phyloP scores from a whole-genome alignment of 768 basidiomycete species.

The Hericium alpestre region DNA sequence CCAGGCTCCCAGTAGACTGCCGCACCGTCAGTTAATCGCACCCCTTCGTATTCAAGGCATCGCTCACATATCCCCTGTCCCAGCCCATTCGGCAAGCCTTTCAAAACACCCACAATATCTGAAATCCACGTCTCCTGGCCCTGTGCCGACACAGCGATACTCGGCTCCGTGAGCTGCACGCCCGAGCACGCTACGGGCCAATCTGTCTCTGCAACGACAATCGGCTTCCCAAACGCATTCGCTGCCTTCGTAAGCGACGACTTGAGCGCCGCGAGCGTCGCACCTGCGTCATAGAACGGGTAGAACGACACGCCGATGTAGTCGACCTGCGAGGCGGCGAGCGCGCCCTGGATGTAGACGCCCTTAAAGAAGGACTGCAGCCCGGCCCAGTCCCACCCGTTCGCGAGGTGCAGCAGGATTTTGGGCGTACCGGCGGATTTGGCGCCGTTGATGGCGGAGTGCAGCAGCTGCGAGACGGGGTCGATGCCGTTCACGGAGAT shows the following conservation, averaged over 20 bases:
- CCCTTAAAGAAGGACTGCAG: constrained; percentile 39
- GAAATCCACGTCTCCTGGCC: constrained; percentile 47
- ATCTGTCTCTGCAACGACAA: constrained; percentile 57
- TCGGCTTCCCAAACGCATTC: constrained; percentile 39
- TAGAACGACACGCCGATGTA: constrained; percentile 57
- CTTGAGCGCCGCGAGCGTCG: constrained; percentile 40
- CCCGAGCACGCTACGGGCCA: constrained; percentile 41
- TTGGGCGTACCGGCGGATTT: constrained; percentile 35
- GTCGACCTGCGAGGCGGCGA: constrained; percentile 41
- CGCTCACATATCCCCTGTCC: neutral
- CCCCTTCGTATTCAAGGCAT: neutral
- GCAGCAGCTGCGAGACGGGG: constrained; percentile 45
- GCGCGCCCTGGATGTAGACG: constrained; percentile 43
- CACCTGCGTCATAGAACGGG: constrained; percentile 49
- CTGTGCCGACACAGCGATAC: constrained; percentile 36
- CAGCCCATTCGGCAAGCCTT: constrained; percentile 23
- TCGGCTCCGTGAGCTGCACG: constrained; percentile 30
- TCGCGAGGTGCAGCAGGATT: constrained; percentile 50
- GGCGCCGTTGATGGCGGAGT: constrained; percentile 48
- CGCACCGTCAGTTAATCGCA: constrained; percentile 11
- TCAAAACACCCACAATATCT: constrained; percentile 37
- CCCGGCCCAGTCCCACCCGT: constrained; percentile 38
- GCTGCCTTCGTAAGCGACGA: constrained; percentile 41
- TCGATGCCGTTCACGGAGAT: constrained; percentile 43
- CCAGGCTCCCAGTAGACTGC: constrained; percentile 60